A percentile compares a stretch with the other conserved stretches of the same genome.
Evolutionary conservation across 1,284 basidiomycete species (phyloP).

Genomic region (Malassezia caprae): DNA sequence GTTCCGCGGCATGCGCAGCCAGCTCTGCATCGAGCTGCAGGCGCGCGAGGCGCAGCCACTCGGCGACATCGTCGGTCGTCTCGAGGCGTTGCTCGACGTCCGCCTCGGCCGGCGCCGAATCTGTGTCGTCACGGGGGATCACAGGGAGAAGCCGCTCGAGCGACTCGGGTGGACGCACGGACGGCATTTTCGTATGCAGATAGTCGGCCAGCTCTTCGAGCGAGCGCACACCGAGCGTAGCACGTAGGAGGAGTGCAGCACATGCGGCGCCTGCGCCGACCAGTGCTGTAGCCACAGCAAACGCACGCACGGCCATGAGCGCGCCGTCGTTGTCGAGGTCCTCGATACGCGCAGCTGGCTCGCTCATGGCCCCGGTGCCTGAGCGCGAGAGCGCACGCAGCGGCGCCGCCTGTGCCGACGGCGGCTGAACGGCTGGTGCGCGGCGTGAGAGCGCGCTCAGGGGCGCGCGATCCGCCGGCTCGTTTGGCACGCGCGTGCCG

Average conservation of each 20-base stretch:
- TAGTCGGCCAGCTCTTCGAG: constrained; percentile 14
- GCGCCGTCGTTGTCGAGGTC: neutral
- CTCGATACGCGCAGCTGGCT: neutral
- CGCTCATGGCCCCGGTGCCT: neutral
- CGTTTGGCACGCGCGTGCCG: neutral
- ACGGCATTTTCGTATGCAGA: constrained; percentile 9
- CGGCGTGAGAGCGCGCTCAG: neutral
- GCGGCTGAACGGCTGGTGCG: neutral
- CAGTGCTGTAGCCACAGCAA: constrained; percentile 10
- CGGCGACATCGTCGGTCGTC: constrained; percentile 4
- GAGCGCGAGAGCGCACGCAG: neutral
- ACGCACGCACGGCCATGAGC: constrained; percentile 7
- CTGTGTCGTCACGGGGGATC: neutral
- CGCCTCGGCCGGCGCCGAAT: neutral
- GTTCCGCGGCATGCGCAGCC: constrained; percentile 4
- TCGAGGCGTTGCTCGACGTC: neutral
- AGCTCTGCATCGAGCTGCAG: constrained; percentile 13
- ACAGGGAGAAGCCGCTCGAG: neutral
- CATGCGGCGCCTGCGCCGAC: constrained; percentile 6
- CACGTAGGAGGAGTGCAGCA: neutral
- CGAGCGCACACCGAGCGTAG: constrained; percentile 2
- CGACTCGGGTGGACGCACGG: neutral
- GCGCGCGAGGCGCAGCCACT: constrained; percentile 8
- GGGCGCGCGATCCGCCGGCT: neutral
- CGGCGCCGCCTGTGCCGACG: neutral